Conservation (phyloP, 106 monocot genomes). For the Allium fistulosum region DNA sequence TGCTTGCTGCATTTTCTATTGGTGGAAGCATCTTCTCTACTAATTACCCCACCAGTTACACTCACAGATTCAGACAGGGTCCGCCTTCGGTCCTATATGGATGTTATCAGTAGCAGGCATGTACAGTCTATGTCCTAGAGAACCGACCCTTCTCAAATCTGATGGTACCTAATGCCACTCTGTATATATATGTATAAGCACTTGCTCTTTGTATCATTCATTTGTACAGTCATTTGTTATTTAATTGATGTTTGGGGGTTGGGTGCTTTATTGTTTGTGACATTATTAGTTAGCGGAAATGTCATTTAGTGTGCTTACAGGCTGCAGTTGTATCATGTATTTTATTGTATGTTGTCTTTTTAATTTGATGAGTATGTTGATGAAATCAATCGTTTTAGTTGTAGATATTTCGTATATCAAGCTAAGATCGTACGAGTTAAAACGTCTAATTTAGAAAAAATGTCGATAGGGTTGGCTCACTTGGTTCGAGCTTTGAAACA, state of each 20-base stretch:
- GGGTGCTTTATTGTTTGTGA: too few species aligned
- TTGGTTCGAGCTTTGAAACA: too few species aligned
- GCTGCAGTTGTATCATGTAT: too few species aligned
- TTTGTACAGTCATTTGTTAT: conserved; percentile 25
- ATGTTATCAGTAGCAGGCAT: conserved; percentile 60
- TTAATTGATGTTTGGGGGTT: neutral
- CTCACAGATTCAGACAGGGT: conserved; percentile 39
- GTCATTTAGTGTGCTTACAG: too few species aligned
- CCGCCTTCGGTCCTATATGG: conserved; percentile 62
- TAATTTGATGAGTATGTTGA: too few species aligned
- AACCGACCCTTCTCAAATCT: conserved; percentile 25
- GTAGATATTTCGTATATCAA: too few species aligned
- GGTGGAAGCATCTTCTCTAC: conserved; percentile 71
- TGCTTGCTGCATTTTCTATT: conserved; percentile 52
- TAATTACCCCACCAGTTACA: conserved; percentile 57
- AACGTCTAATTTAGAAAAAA: too few species aligned
- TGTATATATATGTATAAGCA: neutral
- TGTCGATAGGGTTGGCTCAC: too few species aligned
- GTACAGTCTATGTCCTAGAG: conserved; percentile 47
- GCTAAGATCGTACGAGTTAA: too few species aligned
- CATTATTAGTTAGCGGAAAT: too few species aligned
- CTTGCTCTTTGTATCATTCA: conserved; percentile 7
- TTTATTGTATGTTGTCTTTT: too few species aligned
- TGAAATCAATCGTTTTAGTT: too few species aligned
- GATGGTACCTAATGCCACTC: conserved; percentile 2